A percentile compares a stretch with the other conserved stretches of the same genome.
Evolutionary conservation across 768 basidiomycete genomes (phyloP).

Genomic region (Podaxis sp.): DNA sequence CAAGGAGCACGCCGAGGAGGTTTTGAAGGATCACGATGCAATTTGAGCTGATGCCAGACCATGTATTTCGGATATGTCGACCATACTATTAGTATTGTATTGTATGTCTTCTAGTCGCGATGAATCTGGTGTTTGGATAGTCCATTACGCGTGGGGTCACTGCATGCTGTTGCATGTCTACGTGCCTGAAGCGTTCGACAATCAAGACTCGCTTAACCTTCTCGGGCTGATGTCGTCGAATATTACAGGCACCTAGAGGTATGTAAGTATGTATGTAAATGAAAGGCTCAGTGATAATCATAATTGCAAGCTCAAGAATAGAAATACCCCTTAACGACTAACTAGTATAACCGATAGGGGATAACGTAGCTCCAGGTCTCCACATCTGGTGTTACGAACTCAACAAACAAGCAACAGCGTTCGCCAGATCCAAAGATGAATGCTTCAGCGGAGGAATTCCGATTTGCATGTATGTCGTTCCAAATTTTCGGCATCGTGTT

Average conservation of each 20-base stretch:
- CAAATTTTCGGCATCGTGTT: neutral
- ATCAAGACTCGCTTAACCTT: no score
- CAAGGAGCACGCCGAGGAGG: constrained; percentile 18
- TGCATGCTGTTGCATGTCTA: no score
- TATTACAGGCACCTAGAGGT: no score
- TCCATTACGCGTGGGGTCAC: no score
- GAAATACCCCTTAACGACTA: neutral
- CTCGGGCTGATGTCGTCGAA: no score
- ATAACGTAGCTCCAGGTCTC: constrained; percentile 1
- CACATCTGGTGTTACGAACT: neutral
- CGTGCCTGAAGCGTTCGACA: no score
- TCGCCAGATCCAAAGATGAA: neutral
- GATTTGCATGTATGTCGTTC: neutral
- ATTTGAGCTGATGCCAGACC: neutral
- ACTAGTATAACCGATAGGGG: neutral
- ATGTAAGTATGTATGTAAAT: no score
- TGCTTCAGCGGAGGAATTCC: neutral
- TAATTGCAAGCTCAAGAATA: no score
- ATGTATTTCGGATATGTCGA: neutral
- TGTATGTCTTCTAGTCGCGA: no score
- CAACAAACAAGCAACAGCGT: constrained; percentile 2
- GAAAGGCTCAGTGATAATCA: no score
- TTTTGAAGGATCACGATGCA: constrained; percentile 19
- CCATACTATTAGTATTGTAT: no score
- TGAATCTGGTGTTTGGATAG: no score